Conservation (phyloP, 768 basidiomycete genomes). For the Kwoniella heveanensis region DNA sequence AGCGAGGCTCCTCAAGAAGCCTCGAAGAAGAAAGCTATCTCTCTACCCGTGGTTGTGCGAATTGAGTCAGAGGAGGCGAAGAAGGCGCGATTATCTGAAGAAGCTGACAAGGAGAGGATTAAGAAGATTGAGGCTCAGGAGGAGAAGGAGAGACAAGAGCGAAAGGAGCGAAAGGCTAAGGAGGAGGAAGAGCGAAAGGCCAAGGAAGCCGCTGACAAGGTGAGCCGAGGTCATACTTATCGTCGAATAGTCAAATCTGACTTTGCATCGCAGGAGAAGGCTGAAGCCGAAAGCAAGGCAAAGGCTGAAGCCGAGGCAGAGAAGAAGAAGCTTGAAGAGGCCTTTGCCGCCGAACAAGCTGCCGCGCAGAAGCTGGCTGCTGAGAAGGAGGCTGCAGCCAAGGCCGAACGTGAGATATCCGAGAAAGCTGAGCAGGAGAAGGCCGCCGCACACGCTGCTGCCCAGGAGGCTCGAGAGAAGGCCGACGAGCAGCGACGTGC, state of each 20-base stretch:
- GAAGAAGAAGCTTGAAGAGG: slow-evolving; percentile 38
- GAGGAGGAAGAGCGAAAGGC: slow-evolving; percentile 46
- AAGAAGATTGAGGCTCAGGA: slow-evolving; percentile 50
- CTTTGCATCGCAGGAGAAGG: slow-evolving; percentile 55
- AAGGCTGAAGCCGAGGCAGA: slow-evolving; percentile 39
- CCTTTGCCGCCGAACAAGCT: slow-evolving; percentile 30
- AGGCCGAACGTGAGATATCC: slow-evolving; percentile 21
- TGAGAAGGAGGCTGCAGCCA: slow-evolving; percentile 33
- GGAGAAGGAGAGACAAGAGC: slow-evolving; percentile 50
- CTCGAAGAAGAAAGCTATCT: slow-evolving; percentile 35
- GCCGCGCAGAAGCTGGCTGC: slow-evolving; percentile 34
- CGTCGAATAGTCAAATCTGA: slow-evolving; percentile 50
- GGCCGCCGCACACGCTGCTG: slow-evolving; percentile 34
- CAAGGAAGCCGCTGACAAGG: slow-evolving; percentile 60
- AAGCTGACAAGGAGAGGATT: slow-evolving; percentile 38
- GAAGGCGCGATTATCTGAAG: slow-evolving; percentile 40
- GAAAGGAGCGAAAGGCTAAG: slow-evolving; percentile 57
- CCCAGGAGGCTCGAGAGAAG: slow-evolving; percentile 34
- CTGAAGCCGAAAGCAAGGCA: slow-evolving; percentile 34
- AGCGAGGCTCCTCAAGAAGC: slow-evolving; percentile 46
- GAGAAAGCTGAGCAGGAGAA: slow-evolving; percentile 38
- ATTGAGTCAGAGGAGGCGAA: slow-evolving; percentile 53
- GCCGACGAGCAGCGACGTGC: slow-evolving; percentile 34
- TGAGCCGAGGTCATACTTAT: slow-evolving; percentile 57
- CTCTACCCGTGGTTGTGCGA: slow-evolving; percentile 49